phyloP scores from a whole-genome alignment of 352 stramenopile species.

The Globisporangium viniferum region DNA sequence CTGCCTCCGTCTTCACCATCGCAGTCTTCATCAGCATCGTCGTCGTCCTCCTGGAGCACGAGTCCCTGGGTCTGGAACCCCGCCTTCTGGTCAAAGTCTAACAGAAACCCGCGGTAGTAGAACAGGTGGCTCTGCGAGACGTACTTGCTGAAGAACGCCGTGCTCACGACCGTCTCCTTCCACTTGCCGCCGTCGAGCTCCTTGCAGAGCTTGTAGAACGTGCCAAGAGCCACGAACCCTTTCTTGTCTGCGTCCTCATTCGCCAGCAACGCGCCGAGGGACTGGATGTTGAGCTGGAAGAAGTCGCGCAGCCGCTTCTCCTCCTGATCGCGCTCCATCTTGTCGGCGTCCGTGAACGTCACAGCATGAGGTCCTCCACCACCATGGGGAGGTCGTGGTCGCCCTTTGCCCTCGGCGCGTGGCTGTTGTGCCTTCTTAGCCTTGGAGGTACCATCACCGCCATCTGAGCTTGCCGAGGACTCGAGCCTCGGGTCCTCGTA shows the following conservation, averaged over 20 bases:
- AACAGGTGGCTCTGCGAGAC: conserved; percentile 44
- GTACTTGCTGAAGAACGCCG: conserved; percentile 45
- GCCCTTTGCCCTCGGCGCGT: conserved; percentile 24
- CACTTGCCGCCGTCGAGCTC: conserved; percentile 31
- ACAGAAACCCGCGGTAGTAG: conserved; percentile 67
- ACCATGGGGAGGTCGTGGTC: conserved; percentile 16
- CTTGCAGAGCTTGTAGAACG: conserved; percentile 40
- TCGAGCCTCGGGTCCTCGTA: conserved; percentile 68
- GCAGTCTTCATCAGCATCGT: conserved; percentile 9
- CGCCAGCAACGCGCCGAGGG: conserved; percentile 38
- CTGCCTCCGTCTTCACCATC: conserved; percentile 1
- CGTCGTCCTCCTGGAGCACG: conserved; percentile 56
- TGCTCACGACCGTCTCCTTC: conserved; percentile 32
- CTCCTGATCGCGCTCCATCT: conserved; percentile 26
- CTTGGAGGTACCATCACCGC: conserved; percentile 2
- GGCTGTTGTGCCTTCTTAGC: conserved; percentile 7
- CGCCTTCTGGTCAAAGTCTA: conserved; percentile 53
- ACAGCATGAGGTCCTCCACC: neutral
- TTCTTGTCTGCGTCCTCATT: conserved; percentile 42
- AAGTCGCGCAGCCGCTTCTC: conserved; percentile 43
- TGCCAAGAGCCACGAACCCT: conserved; percentile 45
- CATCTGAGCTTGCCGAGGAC: conserved; percentile 8
- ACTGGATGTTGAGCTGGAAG: conserved; percentile 35
- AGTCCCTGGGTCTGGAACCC: conserved; percentile 51
- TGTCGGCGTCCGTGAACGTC: conserved; percentile 13